phyloP scores from a whole-genome alignment of 257 asterid species.

The Ehretia macrophylla region DNA sequence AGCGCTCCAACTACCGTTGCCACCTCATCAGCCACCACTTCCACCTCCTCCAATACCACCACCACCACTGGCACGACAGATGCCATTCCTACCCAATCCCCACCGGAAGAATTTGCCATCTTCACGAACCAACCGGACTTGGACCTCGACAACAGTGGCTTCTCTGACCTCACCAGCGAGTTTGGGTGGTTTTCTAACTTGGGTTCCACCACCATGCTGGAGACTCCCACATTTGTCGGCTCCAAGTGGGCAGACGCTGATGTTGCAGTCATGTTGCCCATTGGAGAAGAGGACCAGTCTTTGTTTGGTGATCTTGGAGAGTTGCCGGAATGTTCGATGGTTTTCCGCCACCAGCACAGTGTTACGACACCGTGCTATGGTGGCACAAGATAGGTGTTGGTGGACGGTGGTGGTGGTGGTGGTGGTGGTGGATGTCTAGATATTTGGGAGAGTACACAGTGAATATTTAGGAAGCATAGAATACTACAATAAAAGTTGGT shows the following conservation, averaged over 20 bases:
- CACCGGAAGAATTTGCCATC: constrained; percentile 18
- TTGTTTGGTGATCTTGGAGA: constrained; percentile 78
- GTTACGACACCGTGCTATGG: constrained; percentile 40
- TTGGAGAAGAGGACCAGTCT: constrained; percentile 68
- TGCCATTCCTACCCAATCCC: neutral
- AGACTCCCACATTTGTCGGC: constrained; percentile 30
- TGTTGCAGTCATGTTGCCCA: constrained; percentile 37
- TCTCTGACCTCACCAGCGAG: constrained; percentile 53
- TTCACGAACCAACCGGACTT: constrained; percentile 35
- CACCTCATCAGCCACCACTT: constrained; percentile 13
- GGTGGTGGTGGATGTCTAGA: too few relatives aligned
- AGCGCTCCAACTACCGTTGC: constrained; percentile 14
- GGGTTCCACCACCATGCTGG: constrained; percentile 44
- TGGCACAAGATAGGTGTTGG: constrained; percentile 28
- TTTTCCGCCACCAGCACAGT: constrained; percentile 42
- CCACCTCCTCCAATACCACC: constrained; percentile 7
- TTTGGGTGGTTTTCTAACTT: constrained; percentile 61
- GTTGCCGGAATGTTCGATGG: constrained; percentile 67
- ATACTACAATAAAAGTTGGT: neutral
- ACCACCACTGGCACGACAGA: constrained; percentile 12
- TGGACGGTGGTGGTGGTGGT: neutral
- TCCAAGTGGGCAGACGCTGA: constrained; percentile 48
- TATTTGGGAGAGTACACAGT: neutral
- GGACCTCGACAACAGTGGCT: constrained; percentile 35
- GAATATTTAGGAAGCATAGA: neutral